phyloP scores from a whole-genome alignment of 2,329 filamentous ascomycete genomes.

The Alternaria triticina region DNA sequence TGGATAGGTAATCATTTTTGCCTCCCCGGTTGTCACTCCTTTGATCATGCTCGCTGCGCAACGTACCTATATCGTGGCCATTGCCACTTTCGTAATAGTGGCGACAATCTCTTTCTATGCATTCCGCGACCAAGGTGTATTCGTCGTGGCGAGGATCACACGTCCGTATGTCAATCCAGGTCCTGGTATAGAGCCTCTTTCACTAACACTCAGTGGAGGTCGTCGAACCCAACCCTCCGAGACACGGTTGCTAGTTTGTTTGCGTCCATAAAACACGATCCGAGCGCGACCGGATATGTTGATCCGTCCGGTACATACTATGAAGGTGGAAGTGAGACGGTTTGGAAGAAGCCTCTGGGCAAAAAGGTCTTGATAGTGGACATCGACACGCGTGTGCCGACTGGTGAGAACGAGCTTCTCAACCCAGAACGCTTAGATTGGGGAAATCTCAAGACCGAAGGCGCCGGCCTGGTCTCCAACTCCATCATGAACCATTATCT shows the following conservation, averaged over 20 bases:
- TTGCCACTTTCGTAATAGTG: constrained; percentile 19
- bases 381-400: constrained; percentile 37
- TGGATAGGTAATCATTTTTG: neutral
- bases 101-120: constrained; percentile 16
- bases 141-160: constrained; percentile 5
- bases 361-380: constrained; percentile 39
- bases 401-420: constrained; percentile 27
- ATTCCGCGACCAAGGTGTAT: constrained; percentile 8
- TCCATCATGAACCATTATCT: constrained; percentile 24
- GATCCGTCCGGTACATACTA: constrained; percentile 21
- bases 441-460: constrained; percentile 22
- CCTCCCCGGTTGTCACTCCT: neutral
- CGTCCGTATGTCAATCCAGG: constrained; percentile 3
- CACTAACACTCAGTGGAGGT: constrained; percentile 2
- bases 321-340: constrained; percentile 4
- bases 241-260: constrained; percentile 24
- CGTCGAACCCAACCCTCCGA: constrained; percentile 12
- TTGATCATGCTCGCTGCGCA: constrained; percentile 22
- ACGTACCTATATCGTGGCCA: constrained; percentile 14
- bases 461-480: constrained; percentile 34
- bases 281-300: constrained; percentile 10
- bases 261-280: constrained; percentile 21
- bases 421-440: constrained; percentile 30
- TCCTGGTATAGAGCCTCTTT: neutral
- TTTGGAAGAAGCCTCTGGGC: constrained; percentile 33